These are phyloP conservation scores for Sarocladium oryzae DNA, from an alignment of 2,329 filamentous ascomycete species.

Conservation along the genomic window DNA sequence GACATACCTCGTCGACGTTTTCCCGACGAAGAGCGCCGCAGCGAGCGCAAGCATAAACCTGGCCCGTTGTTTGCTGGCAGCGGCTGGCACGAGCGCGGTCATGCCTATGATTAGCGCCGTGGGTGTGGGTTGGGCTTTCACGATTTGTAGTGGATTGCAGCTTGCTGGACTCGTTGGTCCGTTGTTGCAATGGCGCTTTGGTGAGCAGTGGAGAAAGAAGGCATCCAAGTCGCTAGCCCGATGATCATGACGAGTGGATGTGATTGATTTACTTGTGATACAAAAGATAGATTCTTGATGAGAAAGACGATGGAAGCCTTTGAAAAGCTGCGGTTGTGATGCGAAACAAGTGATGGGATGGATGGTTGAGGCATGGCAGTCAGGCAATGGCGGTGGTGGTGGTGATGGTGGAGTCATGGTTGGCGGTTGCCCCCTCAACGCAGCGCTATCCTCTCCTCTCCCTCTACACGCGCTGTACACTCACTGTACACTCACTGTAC, in stretches of 20 bases:
- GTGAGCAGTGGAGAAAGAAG: constrained; percentile 27
- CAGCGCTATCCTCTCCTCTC: no score
- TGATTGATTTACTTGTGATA: no score
- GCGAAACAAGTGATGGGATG: no score
- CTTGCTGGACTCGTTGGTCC: constrained; percentile 37
- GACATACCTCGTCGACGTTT: constrained; percentile 49
- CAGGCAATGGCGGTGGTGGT: no score
- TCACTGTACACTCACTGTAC: no score
- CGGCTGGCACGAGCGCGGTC: constrained; percentile 42
- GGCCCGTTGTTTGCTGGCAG: constrained; percentile 43
- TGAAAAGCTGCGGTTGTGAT: no score
- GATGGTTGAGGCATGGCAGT: no score
- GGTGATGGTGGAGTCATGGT: no score
- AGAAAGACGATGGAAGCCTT: no score
- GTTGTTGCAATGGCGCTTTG: constrained; percentile 37
- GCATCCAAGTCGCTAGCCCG: neutral
- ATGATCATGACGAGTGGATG: neutral
- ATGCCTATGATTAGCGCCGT: constrained; percentile 41
- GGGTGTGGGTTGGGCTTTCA: constrained; percentile 40
- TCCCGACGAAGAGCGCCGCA: constrained; percentile 40
- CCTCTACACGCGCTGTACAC: no score
- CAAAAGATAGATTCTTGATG: no score
- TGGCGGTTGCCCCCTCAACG: no score
- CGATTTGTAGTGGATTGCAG: constrained; percentile 36
- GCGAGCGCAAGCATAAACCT: constrained; percentile 48